Conservation (phyloP, 2,329 filamentous ascomycete species). For the Didymella pinodella region DNA sequence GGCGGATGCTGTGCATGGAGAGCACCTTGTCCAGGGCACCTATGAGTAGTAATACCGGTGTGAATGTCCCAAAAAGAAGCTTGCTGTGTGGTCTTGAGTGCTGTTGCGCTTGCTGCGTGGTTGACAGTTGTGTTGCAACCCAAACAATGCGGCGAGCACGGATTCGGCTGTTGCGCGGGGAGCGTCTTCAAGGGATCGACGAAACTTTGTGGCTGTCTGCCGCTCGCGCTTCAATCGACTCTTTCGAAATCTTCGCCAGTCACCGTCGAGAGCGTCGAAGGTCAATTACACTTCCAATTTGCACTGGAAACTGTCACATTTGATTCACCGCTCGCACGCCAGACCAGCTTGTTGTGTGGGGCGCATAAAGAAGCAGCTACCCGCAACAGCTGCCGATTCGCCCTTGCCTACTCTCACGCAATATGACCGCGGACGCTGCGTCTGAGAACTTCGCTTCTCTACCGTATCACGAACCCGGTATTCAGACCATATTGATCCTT, state of each 20-base stretch:
- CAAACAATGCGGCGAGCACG: slow-evolving; percentile 44
- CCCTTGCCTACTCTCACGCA: slow-evolving; percentile 29
- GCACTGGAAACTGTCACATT: slow-evolving; percentile 6
- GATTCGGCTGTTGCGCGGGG: slow-evolving; percentile 39
- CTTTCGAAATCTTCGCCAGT: slow-evolving; percentile 14
- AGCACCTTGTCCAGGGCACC: slow-evolving; percentile 22
- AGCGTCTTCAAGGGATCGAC: slow-evolving; percentile 17
- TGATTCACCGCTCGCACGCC: slow-evolving; percentile 9
- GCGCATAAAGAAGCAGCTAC: slow-evolving; percentile 18
- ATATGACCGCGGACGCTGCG: slow-evolving; percentile 29
- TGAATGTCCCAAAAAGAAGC: slow-evolving; percentile 19
- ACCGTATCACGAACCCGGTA: slow-evolving; percentile 70
- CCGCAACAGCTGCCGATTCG: slow-evolving; percentile 15
- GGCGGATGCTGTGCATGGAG: slow-evolving; percentile 40
- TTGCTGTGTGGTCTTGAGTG: slow-evolving; percentile 4
- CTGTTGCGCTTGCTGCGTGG: slow-evolving; percentile 33
- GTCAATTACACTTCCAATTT: slow-evolving; percentile 4
- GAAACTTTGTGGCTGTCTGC: slow-evolving; percentile 22
- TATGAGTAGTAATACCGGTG: slow-evolving; percentile 36
- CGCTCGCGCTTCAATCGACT: slow-evolving; percentile 18
- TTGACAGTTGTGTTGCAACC: slow-evolving; percentile 32
- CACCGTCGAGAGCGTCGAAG: slow-evolving; percentile 9
- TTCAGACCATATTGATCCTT: slow-evolving; percentile 66
- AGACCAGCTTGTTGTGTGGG: slow-evolving; percentile 21
- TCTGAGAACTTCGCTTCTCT: slow-evolving; percentile 44